Conservation (phyloP, 306 rosid species). For the Acacia acuminata region DNA sequence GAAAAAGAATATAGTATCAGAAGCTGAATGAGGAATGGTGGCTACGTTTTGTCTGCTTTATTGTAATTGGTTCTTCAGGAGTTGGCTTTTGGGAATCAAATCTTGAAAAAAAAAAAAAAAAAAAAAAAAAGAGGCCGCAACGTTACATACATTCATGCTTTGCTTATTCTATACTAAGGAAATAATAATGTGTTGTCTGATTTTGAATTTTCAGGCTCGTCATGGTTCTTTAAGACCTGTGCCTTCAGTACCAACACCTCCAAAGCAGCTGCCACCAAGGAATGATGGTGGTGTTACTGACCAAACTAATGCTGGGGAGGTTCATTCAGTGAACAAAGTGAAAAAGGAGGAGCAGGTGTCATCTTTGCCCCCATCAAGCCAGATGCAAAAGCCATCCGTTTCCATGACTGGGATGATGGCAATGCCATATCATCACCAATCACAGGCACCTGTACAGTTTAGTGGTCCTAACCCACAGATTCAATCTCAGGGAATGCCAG, state of each 20-base stretch:
- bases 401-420: slow-evolving; percentile 65
- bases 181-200: slow-evolving; percentile 20
- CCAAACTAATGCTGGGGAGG: slow-evolving; percentile 54
- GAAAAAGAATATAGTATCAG: neutral
- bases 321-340: slow-evolving; percentile 44
- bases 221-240: slow-evolving; percentile 55
- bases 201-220: slow-evolving; percentile 59
- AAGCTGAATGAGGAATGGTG: neutral
- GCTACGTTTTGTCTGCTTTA: neutral
- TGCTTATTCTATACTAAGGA: slow-evolving; percentile 7
- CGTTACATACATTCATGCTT: neutral
- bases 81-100: slow-evolving; percentile 10
- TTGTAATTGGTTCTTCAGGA: neutral
- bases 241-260: slow-evolving; percentile 65
- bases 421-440: slow-evolving; percentile 66
- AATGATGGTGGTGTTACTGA: slow-evolving; percentile 58
- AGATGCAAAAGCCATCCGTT: slow-evolving; percentile 68
- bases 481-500: slow-evolving; percentile 74
- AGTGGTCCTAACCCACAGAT: slow-evolving; percentile 79
- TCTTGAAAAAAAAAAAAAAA: neutral
- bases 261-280: slow-evolving; percentile 72
- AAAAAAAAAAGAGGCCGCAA: neutral
- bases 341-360: slow-evolving; percentile 61
- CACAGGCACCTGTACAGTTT: slow-evolving; percentile 71
- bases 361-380: slow-evolving; percentile 49